A percentile compares a stretch with the other conserved stretches of the same genome.
These are phyloP conservation scores for Trichoderma endophyticum DNA, from an alignment of 2,329 filamentous ascomycete genomes.

Conservation along the genomic window DNA sequence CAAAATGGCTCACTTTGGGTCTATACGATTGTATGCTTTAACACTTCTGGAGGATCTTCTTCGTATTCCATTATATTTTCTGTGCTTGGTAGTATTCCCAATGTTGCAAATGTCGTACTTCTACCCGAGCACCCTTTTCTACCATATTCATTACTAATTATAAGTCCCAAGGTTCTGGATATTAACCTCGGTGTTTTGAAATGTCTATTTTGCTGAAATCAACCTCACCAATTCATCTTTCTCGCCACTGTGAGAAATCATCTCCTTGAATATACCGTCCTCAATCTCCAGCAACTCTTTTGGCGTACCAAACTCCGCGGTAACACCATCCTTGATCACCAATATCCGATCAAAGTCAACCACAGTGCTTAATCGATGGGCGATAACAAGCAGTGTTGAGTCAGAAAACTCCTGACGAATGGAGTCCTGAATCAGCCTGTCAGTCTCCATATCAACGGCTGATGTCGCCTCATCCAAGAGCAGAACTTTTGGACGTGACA, in stretches of 20 bases:
- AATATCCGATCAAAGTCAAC: slow-evolving; percentile 66
- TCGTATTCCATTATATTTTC: background rate
- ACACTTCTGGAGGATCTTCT: background rate
- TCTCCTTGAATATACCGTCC: slow-evolving; percentile 49
- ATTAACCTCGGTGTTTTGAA: background rate
- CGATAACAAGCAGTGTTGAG: slow-evolving; percentile 64
- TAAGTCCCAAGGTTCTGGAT: background rate
- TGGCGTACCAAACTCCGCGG: slow-evolving; percentile 61
- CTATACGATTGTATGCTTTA: background rate
- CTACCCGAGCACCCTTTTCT: background rate
- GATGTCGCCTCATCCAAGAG: slow-evolving; percentile 70
- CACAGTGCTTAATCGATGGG: slow-evolving; percentile 66
- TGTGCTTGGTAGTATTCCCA: background rate
- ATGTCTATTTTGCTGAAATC: background rate
- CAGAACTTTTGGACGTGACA: slow-evolving; percentile 64
- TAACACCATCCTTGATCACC: slow-evolving; percentile 60
- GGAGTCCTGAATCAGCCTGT: slow-evolving; percentile 63
- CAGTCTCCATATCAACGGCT: slow-evolving; percentile 67
- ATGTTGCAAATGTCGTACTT: background rate
- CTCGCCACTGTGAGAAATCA: slow-evolving; percentile 32
- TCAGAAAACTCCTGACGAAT: slow-evolving; percentile 65
- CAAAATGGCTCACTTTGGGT: background rate
- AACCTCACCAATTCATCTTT: slow-evolving; percentile 7
- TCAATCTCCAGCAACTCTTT: slow-evolving; percentile 49
- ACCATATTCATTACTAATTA: background rate